Evolutionary conservation across 257 asterid species (phyloP).

Genomic region (Schizonepeta tenuifolia): DNA sequence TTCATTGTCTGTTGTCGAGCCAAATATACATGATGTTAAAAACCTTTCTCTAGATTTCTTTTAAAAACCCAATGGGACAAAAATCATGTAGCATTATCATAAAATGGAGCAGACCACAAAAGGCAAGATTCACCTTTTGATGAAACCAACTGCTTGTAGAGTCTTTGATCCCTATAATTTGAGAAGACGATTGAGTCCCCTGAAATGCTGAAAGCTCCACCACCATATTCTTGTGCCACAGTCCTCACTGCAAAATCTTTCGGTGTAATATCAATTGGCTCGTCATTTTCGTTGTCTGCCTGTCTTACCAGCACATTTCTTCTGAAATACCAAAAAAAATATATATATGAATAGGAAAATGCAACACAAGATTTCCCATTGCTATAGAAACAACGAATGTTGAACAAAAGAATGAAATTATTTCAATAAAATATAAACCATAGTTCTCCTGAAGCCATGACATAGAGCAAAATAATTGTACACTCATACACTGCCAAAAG

Average conservation of each 20-base stretch:
- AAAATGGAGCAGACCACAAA: conserved; percentile 11
- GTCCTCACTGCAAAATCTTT: conserved; percentile 88
- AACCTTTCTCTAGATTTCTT: background rate
- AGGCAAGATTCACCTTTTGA: conserved; percentile 50
- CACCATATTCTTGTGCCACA: conserved; percentile 91
- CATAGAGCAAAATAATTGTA: background rate
- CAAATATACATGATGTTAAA: background rate
- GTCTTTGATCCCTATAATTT: conserved; percentile 90
- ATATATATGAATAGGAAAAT: conserved; percentile 7
- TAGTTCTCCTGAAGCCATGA: background rate
- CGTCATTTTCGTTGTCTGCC: conserved; percentile 57
- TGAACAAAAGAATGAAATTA: conserved; percentile 10
- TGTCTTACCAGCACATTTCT: conserved; percentile 81
- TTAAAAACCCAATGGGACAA: background rate
- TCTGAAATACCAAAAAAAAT: conserved; percentile 49
- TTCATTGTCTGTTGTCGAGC: too few species aligned
- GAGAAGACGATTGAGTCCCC: conserved; percentile 75
- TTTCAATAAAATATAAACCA: background rate
- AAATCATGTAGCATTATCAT: background rate
- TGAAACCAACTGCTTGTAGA: conserved; percentile 69
- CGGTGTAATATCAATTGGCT: conserved; percentile 68
- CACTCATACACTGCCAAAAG: background rate
- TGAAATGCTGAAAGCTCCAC: conserved; percentile 75
- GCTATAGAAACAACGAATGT: background rate
- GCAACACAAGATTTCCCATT: conserved; percentile 3